These are phyloP conservation scores for Xylaria sp. DNA, from an alignment of 2,329 filamentous ascomycete species.

Conservation along the genomic window DNA sequence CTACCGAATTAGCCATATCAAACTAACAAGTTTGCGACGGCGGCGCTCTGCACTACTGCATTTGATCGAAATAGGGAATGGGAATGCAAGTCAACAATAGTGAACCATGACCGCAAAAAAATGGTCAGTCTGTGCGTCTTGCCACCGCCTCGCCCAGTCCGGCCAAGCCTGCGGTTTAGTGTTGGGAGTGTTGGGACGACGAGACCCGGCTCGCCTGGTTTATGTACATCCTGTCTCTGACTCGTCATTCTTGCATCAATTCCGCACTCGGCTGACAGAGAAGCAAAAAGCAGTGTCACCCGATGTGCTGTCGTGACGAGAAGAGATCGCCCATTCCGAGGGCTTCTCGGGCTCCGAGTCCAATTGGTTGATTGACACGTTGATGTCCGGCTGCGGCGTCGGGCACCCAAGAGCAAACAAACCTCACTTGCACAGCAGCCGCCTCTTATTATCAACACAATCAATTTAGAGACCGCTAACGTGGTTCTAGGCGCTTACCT, in stretches of 20 bases:
- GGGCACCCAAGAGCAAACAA: background rate
- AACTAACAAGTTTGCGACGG: conserved; percentile 1
- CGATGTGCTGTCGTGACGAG: conserved; percentile 23
- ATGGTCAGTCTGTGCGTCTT: background rate
- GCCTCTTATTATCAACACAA: background rate
- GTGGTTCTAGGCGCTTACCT: background rate
- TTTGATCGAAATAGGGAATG: background rate
- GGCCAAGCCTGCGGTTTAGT: background rate
- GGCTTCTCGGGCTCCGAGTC: background rate
- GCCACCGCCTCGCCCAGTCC: background rate
- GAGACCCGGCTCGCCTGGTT: too few relatives aligned
- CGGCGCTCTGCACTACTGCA: conserved; percentile 9
- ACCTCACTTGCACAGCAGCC: conserved; percentile 1
- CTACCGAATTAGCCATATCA: background rate
- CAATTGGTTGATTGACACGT: conserved; percentile 13
- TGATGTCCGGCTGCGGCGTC: conserved; percentile 21
- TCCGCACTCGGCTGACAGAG: conserved; percentile 14
- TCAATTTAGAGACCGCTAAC: conserved; percentile 8
- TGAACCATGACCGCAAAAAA: conserved; percentile 7
- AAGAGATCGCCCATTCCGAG: conserved; percentile 10
- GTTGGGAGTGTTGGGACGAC: conserved; percentile 4
- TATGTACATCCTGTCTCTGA: conserved; percentile 6
- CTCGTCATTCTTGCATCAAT: conserved; percentile 29
- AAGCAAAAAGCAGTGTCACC: conserved; percentile 23
- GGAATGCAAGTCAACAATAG: background rate